Conservation (phyloP, 2,329 filamentous ascomycete genomes). For the Paraphoma chrysanthemicola region DNA sequence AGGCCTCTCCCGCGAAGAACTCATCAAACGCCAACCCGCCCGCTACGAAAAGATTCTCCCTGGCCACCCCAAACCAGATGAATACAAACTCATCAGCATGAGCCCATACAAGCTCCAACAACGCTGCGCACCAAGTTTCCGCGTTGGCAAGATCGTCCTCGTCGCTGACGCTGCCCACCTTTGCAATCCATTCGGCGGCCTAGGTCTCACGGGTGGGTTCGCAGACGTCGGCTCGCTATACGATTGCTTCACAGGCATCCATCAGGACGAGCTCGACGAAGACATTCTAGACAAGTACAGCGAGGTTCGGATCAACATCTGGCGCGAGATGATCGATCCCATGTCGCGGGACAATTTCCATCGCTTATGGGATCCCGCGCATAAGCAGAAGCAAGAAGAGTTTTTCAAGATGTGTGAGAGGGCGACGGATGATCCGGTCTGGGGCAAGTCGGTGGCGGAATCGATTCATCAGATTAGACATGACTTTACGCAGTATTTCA, state of each 20-base stretch:
- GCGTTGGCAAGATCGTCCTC: slow-evolving; percentile 64
- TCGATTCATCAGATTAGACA: slow-evolving; percentile 37
- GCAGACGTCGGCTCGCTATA: slow-evolving; percentile 68
- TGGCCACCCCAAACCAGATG: slow-evolving; percentile 63
- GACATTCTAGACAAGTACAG: slow-evolving; percentile 45
- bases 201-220: slow-evolving; percentile 69
- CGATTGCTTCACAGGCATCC: slow-evolving; percentile 60
- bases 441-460: slow-evolving; percentile 34
- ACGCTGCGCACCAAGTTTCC: slow-evolving; percentile 63
- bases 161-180: slow-evolving; percentile 68
- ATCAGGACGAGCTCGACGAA: slow-evolving; percentile 42
- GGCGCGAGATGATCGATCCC: slow-evolving; percentile 45
- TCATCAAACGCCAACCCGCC: slow-evolving; percentile 59
- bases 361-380: slow-evolving; percentile 40
- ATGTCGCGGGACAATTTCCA: slow-evolving; percentile 52
- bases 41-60: slow-evolving; percentile 67
- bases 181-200: slow-evolving; percentile 65
- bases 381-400: slow-evolving; percentile 35
- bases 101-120: slow-evolving; percentile 69
- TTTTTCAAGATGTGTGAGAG: slow-evolving; percentile 43
- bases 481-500: slow-evolving; percentile 47
- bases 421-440: slow-evolving; percentile 37
- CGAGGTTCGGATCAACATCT: slow-evolving; percentile 41
- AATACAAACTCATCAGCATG: slow-evolving; percentile 65
- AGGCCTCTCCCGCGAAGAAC: slow-evolving; percentile 61